A percentile compares a stretch with the other conserved stretches of the same genome.
These are phyloP conservation scores for Solanum sejunctum DNA, from an alignment of 257 asterid genomes.

Conservation along the genomic window DNA sequence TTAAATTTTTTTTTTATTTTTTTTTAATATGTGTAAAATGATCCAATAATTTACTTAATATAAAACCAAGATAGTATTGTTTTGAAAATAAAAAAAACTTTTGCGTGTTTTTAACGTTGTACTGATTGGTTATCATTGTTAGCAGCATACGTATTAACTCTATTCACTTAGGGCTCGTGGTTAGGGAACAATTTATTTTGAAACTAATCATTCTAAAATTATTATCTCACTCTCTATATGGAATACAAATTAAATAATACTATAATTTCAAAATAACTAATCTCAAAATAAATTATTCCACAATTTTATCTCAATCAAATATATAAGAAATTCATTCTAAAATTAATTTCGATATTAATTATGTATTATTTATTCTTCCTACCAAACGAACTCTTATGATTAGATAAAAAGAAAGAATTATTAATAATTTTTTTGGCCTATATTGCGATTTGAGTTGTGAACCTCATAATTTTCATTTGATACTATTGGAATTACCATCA, in stretches of 20 bases:
- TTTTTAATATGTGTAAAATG: too few species aligned
- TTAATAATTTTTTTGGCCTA: neutral
- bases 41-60: too few species aligned
- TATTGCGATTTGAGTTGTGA: neutral
- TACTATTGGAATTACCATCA: neutral
- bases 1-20: too few species aligned
- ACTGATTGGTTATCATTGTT: neutral
- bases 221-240: neutral
- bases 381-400: neutral
- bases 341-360: too few species aligned
- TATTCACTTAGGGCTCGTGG: neutral
- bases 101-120: neutral
- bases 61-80: too few species aligned
- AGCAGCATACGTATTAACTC: neutral
- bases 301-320: neutral
- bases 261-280: too few species aligned
- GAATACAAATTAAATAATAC: too few species aligned
- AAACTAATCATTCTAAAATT: too few species aligned
- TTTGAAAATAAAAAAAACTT: too few species aligned
- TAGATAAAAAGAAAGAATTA: neutral
- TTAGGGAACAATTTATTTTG: too few species aligned
- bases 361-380: neutral
- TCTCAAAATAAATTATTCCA: too few species aligned
- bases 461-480: neutral
- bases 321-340: too few species aligned